Conservation (phyloP, 2,329 filamentous ascomycete genomes). For the Samsoniella hepiali region DNA sequence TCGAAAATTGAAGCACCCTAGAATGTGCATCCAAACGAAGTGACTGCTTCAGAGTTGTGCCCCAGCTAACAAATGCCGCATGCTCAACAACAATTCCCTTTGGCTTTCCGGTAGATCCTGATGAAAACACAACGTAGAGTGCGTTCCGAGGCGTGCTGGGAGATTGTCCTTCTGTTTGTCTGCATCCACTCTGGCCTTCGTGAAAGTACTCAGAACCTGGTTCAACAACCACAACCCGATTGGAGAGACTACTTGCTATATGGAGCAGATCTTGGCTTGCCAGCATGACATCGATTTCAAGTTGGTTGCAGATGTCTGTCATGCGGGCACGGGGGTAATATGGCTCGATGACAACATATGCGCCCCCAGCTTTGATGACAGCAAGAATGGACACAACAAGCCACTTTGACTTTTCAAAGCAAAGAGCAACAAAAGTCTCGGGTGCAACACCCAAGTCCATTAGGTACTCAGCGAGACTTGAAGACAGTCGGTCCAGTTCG, state of each 20-base stretch:
- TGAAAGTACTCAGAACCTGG: not conserved
- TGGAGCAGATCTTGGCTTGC: not conserved
- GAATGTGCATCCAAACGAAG: not conserved
- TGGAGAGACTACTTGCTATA: not conserved
- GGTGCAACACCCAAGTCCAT: constrained; percentile 25
- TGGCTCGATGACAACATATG: constrained; percentile 15
- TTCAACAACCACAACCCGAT: not conserved
- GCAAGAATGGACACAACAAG: constrained; percentile 25
- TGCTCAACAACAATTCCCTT: constrained; percentile 45
- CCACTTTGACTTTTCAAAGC: constrained; percentile 28
- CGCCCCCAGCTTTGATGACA: constrained; percentile 26
- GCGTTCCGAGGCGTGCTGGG: not conserved
- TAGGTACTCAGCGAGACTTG: constrained; percentile 21
- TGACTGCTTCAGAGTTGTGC: not conserved
- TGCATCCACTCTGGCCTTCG: not conserved
- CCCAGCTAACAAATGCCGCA: constrained; percentile 13
- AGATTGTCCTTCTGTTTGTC: not conserved
- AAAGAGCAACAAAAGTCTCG: constrained; percentile 25
- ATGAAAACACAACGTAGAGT: constrained; percentile 47
- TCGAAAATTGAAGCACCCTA: constrained; percentile 18
- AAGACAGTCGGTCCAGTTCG: constrained; percentile 30
- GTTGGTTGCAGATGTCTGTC: not conserved
- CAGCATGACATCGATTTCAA: not conserved
- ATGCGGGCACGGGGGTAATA: not conserved
- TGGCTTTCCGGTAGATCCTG: constrained; percentile 49